Percentiles rank a stretch among this genome's conserved stretches.
Evolutionary conservation across 257 asterid genomes (phyloP).

Genomic region (Nicotiana undulata): DNA sequence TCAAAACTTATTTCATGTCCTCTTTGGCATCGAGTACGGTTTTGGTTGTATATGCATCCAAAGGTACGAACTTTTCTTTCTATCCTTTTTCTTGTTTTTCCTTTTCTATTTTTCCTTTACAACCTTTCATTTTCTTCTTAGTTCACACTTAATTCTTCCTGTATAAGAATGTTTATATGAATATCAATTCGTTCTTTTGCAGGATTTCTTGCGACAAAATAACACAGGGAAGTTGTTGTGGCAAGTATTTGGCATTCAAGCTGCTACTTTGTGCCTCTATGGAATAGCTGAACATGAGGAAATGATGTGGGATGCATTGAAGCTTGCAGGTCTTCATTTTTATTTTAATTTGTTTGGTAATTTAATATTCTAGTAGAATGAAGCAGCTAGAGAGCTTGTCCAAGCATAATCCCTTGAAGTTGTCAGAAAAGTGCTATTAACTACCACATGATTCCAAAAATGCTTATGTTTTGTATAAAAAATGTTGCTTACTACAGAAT

Average conservation of each 20-base stretch:
- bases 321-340: conserved; percentile 42
- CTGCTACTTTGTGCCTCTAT: conserved; percentile 72
- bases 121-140: background rate
- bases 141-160: background rate
- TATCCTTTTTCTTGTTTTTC: background rate
- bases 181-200: conserved; percentile 10
- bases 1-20: conserved; percentile 39
- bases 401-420: background rate
- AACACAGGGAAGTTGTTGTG: conserved; percentile 93
- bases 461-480: background rate
- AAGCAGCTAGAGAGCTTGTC: background rate
- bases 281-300: conserved; percentile 90
- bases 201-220: conserved; percentile 94
- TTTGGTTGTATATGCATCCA: conserved; percentile 99
- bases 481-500: background rate
- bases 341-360: background rate
- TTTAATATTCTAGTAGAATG: background rate
- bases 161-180: background rate
- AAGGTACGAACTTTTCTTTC: conserved; percentile 44
- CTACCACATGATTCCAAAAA: background rate
- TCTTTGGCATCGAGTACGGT: conserved; percentile 54
- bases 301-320: conserved; percentile 79
- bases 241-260: conserved; percentile 76
- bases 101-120: background rate
- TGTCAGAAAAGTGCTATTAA: background rate